These are phyloP conservation scores for Candida montana DNA, from an alignment of 805 yeast genomes.

Conservation along the genomic window DNA sequence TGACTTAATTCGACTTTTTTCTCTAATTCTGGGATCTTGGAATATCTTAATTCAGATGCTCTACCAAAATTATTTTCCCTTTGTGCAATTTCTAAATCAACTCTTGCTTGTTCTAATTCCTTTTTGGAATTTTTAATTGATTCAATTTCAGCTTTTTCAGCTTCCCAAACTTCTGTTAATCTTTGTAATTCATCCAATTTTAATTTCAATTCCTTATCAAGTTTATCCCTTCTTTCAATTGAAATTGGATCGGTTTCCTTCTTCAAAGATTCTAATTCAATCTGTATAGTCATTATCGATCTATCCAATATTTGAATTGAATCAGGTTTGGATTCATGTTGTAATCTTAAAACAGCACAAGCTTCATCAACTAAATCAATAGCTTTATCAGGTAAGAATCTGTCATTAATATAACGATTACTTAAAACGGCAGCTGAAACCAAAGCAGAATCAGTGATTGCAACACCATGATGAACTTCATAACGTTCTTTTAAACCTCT, in stretches of 20 bases:
- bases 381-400: slow-evolving; percentile 93
- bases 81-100: slow-evolving; percentile 76
- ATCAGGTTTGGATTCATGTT: slow-evolving; percentile 96
- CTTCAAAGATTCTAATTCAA: slow-evolving; percentile 88
- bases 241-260: slow-evolving; percentile 89
- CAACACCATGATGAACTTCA: slow-evolving; percentile 97
- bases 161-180: slow-evolving; percentile 81
- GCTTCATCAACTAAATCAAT: slow-evolving; percentile 97
- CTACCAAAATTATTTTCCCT: slow-evolving; percentile 80
- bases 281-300: slow-evolving; percentile 86
- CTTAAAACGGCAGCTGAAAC: slow-evolving; percentile 91
- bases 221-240: slow-evolving; percentile 65
- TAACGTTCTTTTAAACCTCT: slow-evolving; percentile 92
- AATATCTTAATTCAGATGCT: slow-evolving; percentile 87
- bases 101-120: slow-evolving; percentile 77
- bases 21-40: slow-evolving; percentile 79
- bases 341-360: slow-evolving; percentile 88
- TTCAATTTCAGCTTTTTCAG: slow-evolving; percentile 72
- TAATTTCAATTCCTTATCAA: slow-evolving; percentile 59
- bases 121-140: slow-evolving; percentile 73
- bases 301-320: slow-evolving; percentile 86
- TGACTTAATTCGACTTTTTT: slow-evolving; percentile 44
- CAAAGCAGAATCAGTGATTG: slow-evolving; percentile 85
- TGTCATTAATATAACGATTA: slow-evolving; percentile 84
- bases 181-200: slow-evolving; percentile 64